Percentiles rank a stretch among this genome's conserved stretches.
These are phyloP conservation scores for Metarhizium anisopliae DNA, from an alignment of 2,329 filamentous ascomycete species.

Conservation along the genomic window DNA sequence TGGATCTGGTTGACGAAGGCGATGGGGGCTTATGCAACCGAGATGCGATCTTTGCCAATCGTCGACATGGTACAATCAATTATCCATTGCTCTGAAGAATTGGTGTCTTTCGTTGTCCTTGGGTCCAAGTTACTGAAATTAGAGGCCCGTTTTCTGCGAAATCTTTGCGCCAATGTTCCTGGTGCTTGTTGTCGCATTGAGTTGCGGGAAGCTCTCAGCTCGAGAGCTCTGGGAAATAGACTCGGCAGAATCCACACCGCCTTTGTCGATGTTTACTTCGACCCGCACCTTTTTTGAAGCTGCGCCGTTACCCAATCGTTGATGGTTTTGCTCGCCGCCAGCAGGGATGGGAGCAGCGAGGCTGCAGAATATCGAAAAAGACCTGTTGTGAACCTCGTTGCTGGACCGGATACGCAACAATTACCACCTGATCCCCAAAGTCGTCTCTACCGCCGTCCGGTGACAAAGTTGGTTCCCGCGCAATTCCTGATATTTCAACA, in stretches of 20 bases:
- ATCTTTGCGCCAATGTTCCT: not conserved
- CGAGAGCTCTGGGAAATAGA: constrained; percentile 6
- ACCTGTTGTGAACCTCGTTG: constrained; percentile 1
- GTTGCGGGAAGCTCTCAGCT: not conserved
- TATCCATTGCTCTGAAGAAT: not conserved
- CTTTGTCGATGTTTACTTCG: constrained; percentile 17
- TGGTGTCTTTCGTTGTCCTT: not conserved
- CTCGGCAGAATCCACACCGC: constrained; percentile 28
- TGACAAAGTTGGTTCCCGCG: not conserved
- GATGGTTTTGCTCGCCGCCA: constrained; percentile 6
- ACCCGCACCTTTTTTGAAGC: constrained; percentile 14
- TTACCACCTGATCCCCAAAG: not conserved
- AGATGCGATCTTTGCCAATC: not conserved
- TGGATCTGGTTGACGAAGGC: not conserved
- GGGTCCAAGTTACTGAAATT: not conserved
- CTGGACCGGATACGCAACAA: constrained; percentile 10
- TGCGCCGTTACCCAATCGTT: constrained; percentile 10
- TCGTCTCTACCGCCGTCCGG: not conserved
- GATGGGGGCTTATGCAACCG: not conserved
- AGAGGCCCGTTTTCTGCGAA: not conserved
- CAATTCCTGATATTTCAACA: constrained; percentile 18
- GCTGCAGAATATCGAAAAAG: constrained; percentile 20
- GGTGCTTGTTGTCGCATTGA: not conserved
- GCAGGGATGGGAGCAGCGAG: constrained; percentile 19
- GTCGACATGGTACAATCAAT: not conserved